These are phyloP conservation scores for Durusdinium trenchii DNA, from an alignment of 73 alveolate genomes.

Conservation along the genomic window DNA sequence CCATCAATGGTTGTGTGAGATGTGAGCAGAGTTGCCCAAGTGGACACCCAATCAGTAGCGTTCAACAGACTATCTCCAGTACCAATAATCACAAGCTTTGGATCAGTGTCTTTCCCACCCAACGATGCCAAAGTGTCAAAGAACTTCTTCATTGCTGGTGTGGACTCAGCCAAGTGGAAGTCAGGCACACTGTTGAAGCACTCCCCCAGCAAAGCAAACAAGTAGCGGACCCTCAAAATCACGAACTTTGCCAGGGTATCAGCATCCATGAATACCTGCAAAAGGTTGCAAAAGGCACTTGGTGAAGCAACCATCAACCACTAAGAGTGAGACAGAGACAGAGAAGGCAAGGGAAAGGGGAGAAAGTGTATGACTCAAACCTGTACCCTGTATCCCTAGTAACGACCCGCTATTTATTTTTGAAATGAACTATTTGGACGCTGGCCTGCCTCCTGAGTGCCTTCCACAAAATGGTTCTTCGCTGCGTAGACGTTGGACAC, in stretches of 20 bases:
- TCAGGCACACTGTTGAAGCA: constrained; percentile 15
- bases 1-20: not conserved
- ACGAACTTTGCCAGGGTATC: not conserved
- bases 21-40: not conserved
- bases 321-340: not conserved
- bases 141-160: not conserved
- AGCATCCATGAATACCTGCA: not conserved
- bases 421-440: not conserved
- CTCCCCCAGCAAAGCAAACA: not conserved
- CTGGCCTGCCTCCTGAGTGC: constrained; percentile 9
- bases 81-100: no score
- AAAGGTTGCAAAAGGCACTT: not conserved
- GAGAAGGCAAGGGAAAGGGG: not conserved
- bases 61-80: not conserved
- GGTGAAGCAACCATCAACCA: not conserved
- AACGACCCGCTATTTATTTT: not conserved
- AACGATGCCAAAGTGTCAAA: not conserved
- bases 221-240: not conserved
- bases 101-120: not conserved
- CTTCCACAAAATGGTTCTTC: not conserved
- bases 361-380: not conserved
- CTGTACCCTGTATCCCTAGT: not conserved
- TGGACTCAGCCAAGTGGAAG: not conserved
- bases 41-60: not conserved
- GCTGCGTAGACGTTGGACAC: not conserved